A percentile compares a stretch with the other conserved stretches of the same genome.
Evolutionary conservation across 2,329 filamentous ascomycete genomes (phyloP).

Genomic region (Hymenoscyphus repandus): DNA sequence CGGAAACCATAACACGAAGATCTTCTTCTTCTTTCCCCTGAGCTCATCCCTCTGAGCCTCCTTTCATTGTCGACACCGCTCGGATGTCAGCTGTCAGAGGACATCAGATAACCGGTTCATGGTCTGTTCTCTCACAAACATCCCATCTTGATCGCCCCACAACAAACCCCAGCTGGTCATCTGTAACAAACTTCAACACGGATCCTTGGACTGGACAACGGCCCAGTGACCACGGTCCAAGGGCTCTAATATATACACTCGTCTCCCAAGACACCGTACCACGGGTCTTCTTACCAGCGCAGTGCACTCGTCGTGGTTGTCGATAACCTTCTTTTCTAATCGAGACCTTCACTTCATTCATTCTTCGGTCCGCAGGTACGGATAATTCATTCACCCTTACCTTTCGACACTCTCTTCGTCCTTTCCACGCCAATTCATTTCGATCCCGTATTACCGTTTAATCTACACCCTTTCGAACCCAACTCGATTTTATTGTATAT

Average conservation of each 20-base stretch:
- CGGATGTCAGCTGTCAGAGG: constrained; percentile 50
- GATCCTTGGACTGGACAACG: constrained; percentile 23
- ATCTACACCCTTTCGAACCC: constrained; percentile 24
- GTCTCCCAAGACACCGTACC: constrained; percentile 11
- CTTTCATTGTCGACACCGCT: constrained; percentile 33
- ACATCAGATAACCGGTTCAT: constrained; percentile 47
- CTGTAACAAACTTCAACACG: constrained; percentile 32
- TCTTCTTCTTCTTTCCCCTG: not conserved
- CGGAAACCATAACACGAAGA: not conserved
- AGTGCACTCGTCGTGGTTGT: constrained; percentile 44
- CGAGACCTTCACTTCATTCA: constrained; percentile 29
- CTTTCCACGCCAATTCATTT: constrained; percentile 14
- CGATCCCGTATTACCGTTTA: constrained; percentile 24
- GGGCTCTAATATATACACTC: constrained; percentile 36
- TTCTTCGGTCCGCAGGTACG: constrained; percentile 45
- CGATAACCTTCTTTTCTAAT: constrained; percentile 49
- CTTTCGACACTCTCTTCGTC: constrained; percentile 18
- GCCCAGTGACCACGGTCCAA: constrained; percentile 23
- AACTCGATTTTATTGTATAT: not conserved
- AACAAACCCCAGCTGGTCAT: constrained; percentile 31
- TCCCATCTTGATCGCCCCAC: constrained; percentile 35
- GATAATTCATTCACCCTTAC: constrained; percentile 36
- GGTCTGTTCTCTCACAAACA: constrained; percentile 41
- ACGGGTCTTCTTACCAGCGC: constrained; percentile 24
- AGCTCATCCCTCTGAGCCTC: not conserved